Evolutionary conservation across 306 rosid species (phyloP).

Genomic region (Rubus parviflorus): DNA sequence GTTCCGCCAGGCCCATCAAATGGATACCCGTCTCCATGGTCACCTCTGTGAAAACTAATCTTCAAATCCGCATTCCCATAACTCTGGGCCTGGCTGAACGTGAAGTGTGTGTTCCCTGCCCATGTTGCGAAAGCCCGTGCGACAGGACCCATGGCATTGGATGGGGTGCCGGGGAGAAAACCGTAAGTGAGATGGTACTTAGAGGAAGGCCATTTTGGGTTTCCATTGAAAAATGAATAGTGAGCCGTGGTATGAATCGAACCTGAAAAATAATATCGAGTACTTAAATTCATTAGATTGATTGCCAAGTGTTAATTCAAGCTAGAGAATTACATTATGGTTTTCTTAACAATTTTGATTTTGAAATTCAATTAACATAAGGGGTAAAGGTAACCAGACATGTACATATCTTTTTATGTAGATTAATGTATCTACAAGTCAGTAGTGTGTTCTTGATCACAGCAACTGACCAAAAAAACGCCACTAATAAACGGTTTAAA

Average conservation of each 20-base stretch:
- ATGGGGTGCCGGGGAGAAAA: not conserved
- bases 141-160: conserved; percentile 3
- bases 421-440: not conserved
- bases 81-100: conserved; percentile 8
- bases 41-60: conserved; percentile 11
- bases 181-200: conserved; percentile 26
- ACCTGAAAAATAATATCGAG: not conserved
- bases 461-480: too few relatives aligned
- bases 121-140: conserved; percentile 29
- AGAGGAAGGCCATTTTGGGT: conserved; percentile 23
- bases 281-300: too few relatives aligned
- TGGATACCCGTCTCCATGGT: conserved; percentile 30
- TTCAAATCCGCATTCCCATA: not conserved
- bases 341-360: not conserved
- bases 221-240: conserved; percentile 7
- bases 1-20: conserved; percentile 31
- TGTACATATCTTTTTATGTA: too few relatives aligned
- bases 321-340: not conserved
- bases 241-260: not conserved
- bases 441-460: too few relatives aligned
- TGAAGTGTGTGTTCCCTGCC: conserved; percentile 23
- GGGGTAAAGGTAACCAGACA: too few relatives aligned
- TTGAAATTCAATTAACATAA: too few relatives aligned
- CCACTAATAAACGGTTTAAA: too few relatives aligned
- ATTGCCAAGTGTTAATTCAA: too few relatives aligned